Conservation (phyloP, 495 filamentous ascomycete species). For the Achaetomiella virescens region DNA sequence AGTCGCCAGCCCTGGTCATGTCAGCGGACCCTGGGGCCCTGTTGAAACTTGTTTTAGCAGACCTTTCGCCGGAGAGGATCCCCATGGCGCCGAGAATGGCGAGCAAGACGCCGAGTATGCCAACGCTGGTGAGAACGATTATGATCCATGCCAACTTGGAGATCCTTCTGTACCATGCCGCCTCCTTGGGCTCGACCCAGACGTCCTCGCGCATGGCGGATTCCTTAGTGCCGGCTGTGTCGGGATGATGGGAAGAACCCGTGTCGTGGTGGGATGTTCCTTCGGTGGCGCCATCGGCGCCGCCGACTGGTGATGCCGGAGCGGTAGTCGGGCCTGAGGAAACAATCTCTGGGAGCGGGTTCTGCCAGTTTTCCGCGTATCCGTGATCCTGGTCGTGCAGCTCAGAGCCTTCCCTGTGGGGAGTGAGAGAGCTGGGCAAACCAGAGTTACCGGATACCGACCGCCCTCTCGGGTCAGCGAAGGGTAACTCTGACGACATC, state of each 20-base stretch:
- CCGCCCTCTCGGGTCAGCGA: constrained; percentile 2
- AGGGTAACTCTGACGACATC: background rate
- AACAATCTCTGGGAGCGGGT: constrained; percentile 24
- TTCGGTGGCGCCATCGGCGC: constrained; percentile 9
- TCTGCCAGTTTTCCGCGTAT: constrained; percentile 23
- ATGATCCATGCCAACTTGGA: constrained; percentile 16
- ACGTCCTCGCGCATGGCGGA: constrained; percentile 6
- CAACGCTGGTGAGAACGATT: constrained; percentile 15
- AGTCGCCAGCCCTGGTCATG: constrained; percentile 7
- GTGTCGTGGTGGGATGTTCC: background rate
- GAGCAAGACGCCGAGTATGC: constrained; percentile 20
- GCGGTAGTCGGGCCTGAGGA: background rate
- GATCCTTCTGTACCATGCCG: constrained; percentile 24
- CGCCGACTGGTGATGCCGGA: background rate
- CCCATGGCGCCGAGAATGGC: constrained; percentile 28
- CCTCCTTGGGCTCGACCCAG: constrained; percentile 16
- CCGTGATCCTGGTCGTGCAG: constrained; percentile 21
- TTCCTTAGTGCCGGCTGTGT: constrained; percentile 11
- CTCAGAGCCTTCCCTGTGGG: constrained; percentile 6
- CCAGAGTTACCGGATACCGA: constrained; percentile 5
- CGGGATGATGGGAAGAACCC: background rate
- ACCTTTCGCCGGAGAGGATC: constrained; percentile 12
- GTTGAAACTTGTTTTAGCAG: background rate
- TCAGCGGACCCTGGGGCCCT: constrained; percentile 7
- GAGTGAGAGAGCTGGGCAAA: background rate